Conservation (phyloP, 352 stramenopile species). For the Stephanocyclus meneghinianus region DNA sequence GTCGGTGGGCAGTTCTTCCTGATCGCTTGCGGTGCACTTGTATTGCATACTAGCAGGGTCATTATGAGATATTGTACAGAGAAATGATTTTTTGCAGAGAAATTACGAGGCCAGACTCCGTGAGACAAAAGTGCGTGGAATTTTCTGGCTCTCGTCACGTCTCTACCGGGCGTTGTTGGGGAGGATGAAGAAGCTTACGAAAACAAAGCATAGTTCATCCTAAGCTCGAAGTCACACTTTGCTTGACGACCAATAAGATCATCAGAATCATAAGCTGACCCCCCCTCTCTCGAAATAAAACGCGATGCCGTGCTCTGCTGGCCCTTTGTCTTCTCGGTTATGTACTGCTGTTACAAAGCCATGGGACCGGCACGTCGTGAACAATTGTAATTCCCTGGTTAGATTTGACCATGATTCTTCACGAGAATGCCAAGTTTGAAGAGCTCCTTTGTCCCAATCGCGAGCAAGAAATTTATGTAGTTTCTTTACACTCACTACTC, state of each 20-base stretch:
- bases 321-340: not conserved
- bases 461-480: not conserved
- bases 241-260: constrained; percentile 43
- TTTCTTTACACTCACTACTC: not conserved
- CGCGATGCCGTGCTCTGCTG: not conserved
- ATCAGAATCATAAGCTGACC: constrained; percentile 57
- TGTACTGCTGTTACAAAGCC: too few species aligned
- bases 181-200: constrained; percentile 16
- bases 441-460: too few species aligned
- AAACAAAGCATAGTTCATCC: constrained; percentile 51
- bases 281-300: not conserved
- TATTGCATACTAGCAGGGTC: too few species aligned
- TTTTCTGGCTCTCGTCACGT: not conserved
- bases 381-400: not conserved
- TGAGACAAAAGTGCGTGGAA: too few species aligned
- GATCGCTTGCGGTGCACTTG: too few species aligned
- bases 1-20: not conserved
- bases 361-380: not conserved
- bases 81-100: too few species aligned
- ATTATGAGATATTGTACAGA: too few species aligned
- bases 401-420: too few species aligned
- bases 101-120: too few species aligned
- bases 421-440: too few species aligned
- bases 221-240: constrained; percentile 47
- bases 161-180: not conserved